Evolutionary conservation across 306 rosid species (phyloP).

Genomic region (Trifolium subterraneum): DNA sequence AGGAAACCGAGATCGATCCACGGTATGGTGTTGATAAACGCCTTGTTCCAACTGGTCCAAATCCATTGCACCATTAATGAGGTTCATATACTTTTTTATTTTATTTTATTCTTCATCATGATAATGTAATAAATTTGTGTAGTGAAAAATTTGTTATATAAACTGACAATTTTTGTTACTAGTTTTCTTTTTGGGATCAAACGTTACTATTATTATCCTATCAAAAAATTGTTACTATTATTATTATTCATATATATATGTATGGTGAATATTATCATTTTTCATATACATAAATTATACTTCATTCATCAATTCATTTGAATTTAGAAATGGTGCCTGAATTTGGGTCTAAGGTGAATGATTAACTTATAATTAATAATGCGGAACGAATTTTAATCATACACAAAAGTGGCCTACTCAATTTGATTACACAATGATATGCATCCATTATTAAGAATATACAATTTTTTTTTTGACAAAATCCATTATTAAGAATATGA

Average conservation of each 20-base stretch:
- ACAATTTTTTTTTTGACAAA: no score
- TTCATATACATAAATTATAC: slow-evolving; percentile 5
- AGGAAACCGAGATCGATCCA: slow-evolving; percentile 60
- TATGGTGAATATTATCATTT: slow-evolving; percentile 18
- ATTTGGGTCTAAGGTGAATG: slow-evolving; percentile 28
- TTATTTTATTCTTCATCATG: slow-evolving; percentile 38
- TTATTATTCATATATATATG: not conserved
- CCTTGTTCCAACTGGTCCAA: slow-evolving; percentile 95
- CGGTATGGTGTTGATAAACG: slow-evolving; percentile 80
- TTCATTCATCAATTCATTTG: slow-evolving; percentile 9
- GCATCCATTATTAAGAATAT: slow-evolving; percentile 29
- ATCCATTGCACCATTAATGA: slow-evolving; percentile 91
- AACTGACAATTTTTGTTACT: slow-evolving; percentile 31
- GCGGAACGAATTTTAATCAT: slow-evolving; percentile 27
- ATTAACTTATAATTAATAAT: slow-evolving; percentile 11
- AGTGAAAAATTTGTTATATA: slow-evolving; percentile 45
- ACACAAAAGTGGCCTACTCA: slow-evolving; percentile 21
- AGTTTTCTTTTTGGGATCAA: not conserved
- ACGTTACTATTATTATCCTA: not conserved
- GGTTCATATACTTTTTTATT: slow-evolving; percentile 33
- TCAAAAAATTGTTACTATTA: no score
- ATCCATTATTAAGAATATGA: slow-evolving; percentile 29
- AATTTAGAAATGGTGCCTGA: slow-evolving; percentile 7
- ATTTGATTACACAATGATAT: slow-evolving; percentile 16
- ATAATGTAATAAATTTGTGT: slow-evolving; percentile 49